phyloP scores from a whole-genome alignment of 73 alveolate species.

The Uronychia setigera region DNA sequence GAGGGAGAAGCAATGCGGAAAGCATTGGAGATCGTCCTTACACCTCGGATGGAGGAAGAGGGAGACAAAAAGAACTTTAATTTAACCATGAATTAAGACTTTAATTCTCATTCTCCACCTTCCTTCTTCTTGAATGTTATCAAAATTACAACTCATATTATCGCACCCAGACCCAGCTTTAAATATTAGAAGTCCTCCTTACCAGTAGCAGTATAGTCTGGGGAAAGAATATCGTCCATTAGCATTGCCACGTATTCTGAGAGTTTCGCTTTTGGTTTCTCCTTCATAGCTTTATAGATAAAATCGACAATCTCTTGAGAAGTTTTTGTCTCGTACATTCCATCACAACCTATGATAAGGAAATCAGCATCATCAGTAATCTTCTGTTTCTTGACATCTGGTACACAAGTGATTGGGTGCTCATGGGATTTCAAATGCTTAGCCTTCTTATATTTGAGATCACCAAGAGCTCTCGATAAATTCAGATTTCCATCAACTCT shows the following conservation, averaged over 20 bases:
- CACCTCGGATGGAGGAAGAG: not conserved
- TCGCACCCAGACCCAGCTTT: slow-evolving; percentile 76
- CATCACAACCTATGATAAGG: slow-evolving; percentile 90
- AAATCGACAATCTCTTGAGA: slow-evolving; percentile 68
- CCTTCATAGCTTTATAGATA: slow-evolving; percentile 46
- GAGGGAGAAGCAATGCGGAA: not conserved
- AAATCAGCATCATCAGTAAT: slow-evolving; percentile 63
- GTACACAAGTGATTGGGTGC: slow-evolving; percentile 82
- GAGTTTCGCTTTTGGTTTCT: slow-evolving; percentile 11
- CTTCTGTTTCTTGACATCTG: slow-evolving; percentile 71
- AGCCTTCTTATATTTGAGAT: slow-evolving; percentile 82
- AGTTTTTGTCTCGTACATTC: slow-evolving; percentile 79
- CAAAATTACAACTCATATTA: slow-evolving; percentile 75
- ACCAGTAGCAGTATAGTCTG: slow-evolving; percentile 56
- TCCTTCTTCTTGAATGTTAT: slow-evolving; percentile 39
- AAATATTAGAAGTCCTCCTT: slow-evolving; percentile 3
- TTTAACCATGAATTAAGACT: not conserved
- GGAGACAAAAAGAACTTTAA: not conserved
- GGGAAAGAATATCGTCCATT: slow-evolving; percentile 57
- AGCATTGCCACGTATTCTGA: slow-evolving; percentile 50
- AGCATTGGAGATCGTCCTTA: not conserved
- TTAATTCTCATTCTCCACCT: not conserved
- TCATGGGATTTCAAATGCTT: slow-evolving; percentile 58
- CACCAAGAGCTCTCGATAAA: slow-evolving; percentile 91
- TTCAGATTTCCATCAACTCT: slow-evolving; percentile 94